phyloP scores from a whole-genome alignment of 2,329 filamentous ascomycete species.

The Venturia aucupariae region DNA sequence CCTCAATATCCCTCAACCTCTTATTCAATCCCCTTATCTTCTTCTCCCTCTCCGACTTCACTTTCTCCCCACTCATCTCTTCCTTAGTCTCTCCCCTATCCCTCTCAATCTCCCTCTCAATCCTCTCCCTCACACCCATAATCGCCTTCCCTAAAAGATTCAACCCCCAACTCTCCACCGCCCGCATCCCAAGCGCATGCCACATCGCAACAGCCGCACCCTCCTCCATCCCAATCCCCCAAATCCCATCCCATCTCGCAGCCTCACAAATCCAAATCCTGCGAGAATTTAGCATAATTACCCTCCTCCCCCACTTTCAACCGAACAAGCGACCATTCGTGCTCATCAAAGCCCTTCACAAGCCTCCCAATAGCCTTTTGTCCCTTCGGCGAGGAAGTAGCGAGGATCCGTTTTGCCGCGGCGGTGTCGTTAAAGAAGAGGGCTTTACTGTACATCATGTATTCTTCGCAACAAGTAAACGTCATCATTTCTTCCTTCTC shows the following conservation, averaged over 20 bases:
- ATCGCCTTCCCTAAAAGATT: slow-evolving; percentile 9
- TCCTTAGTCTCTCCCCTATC: not conserved
- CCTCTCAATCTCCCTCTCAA: not conserved
- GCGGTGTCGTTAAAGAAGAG: slow-evolving; percentile 26
- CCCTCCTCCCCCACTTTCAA: not conserved
- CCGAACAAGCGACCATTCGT: slow-evolving; percentile 19
- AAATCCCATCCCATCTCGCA: not conserved
- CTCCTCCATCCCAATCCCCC: slow-evolving; percentile 8
- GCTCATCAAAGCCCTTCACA: slow-evolving; percentile 22
- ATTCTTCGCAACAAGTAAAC: slow-evolving; percentile 32
- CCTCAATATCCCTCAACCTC: slow-evolving; percentile 6
- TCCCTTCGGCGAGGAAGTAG: slow-evolving; percentile 20
- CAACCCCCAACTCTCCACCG: slow-evolving; percentile 3
- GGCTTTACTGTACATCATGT: slow-evolving; percentile 37
- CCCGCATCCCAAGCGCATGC: not conserved
- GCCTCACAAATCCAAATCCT: not conserved
- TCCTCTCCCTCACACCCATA: slow-evolving; percentile 7
- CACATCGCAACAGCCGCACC: not conserved
- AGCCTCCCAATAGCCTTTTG: slow-evolving; percentile 24
- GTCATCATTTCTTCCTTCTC: slow-evolving; percentile 16
- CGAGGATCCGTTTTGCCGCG: slow-evolving; percentile 21
- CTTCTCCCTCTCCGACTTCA: not conserved
- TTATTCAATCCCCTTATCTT: not conserved
- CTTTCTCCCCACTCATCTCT: not conserved
- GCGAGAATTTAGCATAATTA: slow-evolving; percentile 1